Evolutionary conservation across 495 filamentous ascomycete species (phyloP).

Genomic region (Immersiella caudata): DNA sequence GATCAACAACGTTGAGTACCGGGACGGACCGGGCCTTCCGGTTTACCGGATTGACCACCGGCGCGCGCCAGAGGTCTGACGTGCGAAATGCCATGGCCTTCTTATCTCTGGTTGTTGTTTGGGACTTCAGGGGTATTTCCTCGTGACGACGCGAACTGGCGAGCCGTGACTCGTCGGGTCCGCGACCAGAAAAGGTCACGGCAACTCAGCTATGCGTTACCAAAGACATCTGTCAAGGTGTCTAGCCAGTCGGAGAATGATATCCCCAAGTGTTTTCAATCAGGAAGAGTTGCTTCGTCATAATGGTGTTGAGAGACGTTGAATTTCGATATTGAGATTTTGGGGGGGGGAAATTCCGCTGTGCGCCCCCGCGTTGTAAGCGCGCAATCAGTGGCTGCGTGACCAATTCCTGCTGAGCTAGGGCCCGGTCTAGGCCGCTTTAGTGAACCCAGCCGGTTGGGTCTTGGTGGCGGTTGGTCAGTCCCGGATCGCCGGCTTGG

Average conservation of each 20-base stretch:
- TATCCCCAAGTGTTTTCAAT: neutral
- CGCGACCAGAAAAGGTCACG: neutral
- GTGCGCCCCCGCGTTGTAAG: neutral
- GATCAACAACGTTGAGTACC: constrained; percentile 73
- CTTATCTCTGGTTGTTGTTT: no score
- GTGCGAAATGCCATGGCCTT: constrained; percentile 48
- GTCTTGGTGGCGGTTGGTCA: neutral
- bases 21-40: constrained; percentile 81
- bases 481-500: neutral
- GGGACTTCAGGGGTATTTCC: neutral
- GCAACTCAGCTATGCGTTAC: neutral
- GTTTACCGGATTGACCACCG: constrained; percentile 74
- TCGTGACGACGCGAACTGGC: no score
- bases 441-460: neutral
- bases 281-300: neutral
- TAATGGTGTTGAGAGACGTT: neutral
- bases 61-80: constrained; percentile 58
- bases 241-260: neutral
- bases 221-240: neutral
- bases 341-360: neutral
- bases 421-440: neutral
- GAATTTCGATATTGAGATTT: neutral
- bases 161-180: neutral
- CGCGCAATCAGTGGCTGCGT: neutral
- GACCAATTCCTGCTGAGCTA: neutral